These are phyloP conservation scores for Xerocomus nothofagi DNA, from an alignment of 1,284 basidiomycete species.

Conservation along the genomic window DNA sequence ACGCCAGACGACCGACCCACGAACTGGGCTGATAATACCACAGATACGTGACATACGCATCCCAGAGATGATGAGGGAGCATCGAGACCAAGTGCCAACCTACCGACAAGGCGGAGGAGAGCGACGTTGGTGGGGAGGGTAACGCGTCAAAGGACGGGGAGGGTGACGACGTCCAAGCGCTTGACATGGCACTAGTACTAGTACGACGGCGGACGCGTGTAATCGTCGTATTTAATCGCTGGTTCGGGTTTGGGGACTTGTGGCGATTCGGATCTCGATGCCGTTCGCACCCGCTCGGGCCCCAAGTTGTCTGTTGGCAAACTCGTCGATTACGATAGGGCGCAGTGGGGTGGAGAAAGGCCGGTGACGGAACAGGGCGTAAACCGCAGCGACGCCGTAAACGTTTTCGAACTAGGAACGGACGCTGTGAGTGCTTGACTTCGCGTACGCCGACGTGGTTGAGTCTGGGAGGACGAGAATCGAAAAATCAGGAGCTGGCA, in stretches of 20 bases:
- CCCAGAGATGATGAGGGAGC: slow-evolving; percentile 43
- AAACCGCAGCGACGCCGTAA: slow-evolving; percentile 17
- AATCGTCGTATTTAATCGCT: slow-evolving; percentile 2
- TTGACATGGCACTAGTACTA: slow-evolving; percentile 18
- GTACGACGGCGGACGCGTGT: slow-evolving; percentile 3
- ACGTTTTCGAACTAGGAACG: background rate
- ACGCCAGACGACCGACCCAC: slow-evolving; percentile 69
- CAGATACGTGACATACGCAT: slow-evolving; percentile 58
- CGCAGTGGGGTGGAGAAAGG: slow-evolving; percentile 24
- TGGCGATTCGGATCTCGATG: slow-evolving; percentile 3
- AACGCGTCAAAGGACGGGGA: slow-evolving; percentile 6
- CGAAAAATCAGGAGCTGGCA: no score
- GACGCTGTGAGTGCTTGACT: no score
- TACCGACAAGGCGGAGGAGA: slow-evolving; percentile 10
- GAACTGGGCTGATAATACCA: slow-evolving; percentile 61
- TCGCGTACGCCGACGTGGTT: no score
- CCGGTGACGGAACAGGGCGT: slow-evolving; percentile 12
- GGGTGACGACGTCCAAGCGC: slow-evolving; percentile 7
- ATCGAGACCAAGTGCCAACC: slow-evolving; percentile 11
- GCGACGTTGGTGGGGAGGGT: background rate
- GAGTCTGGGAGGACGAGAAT: background rate
- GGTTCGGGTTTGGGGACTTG: background rate
- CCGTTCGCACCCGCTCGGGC: background rate
- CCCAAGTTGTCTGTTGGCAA: slow-evolving; percentile 2
- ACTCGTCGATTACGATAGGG: slow-evolving; percentile 26